These are phyloP conservation scores for Arachis monticola DNA, from an alignment of 331 rosid genomes.

Conservation along the genomic window DNA sequence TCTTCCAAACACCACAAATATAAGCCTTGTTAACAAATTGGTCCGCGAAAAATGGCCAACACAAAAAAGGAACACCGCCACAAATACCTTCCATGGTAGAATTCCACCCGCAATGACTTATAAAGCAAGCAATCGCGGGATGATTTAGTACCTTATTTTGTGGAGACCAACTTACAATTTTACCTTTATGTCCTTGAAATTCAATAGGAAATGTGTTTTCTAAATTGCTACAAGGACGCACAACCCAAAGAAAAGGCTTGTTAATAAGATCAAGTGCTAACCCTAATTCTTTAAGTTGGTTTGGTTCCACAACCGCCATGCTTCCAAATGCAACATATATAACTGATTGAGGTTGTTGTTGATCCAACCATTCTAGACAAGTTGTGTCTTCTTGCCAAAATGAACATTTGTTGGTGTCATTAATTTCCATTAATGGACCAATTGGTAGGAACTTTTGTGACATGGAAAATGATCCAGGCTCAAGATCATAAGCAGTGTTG, in stretches of 20 bases:
- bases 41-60: conserved; percentile 33
- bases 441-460: conserved; percentile 30
- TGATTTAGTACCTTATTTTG: conserved; percentile 33
- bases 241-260: conserved; percentile 38
- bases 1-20: conserved; percentile 38
- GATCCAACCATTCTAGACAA: conserved; percentile 36
- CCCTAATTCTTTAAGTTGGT: conserved; percentile 31
- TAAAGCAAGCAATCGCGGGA: conserved; percentile 30
- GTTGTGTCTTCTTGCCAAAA: conserved; percentile 29
- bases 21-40: conserved; percentile 25
- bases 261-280: conserved; percentile 31
- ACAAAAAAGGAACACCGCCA: conserved; percentile 31
- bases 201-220: conserved; percentile 1
- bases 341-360: conserved; percentile 31
- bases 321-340: conserved; percentile 40
- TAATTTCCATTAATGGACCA: conserved; percentile 33
- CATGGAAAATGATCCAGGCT: conserved; percentile 20
- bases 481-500: conserved; percentile 32
- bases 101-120: conserved; percentile 40
- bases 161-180: conserved; percentile 28
- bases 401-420: neutral
- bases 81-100: conserved; percentile 32
- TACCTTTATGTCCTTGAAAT: conserved; percentile 20
- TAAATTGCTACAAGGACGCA: neutral
- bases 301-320: neutral